Percentiles rank a stretch among this genome's conserved stretches.
These are phyloP conservation scores for Gossypium thurberi DNA, from an alignment of 345 rosid species.

Conservation along the genomic window DNA sequence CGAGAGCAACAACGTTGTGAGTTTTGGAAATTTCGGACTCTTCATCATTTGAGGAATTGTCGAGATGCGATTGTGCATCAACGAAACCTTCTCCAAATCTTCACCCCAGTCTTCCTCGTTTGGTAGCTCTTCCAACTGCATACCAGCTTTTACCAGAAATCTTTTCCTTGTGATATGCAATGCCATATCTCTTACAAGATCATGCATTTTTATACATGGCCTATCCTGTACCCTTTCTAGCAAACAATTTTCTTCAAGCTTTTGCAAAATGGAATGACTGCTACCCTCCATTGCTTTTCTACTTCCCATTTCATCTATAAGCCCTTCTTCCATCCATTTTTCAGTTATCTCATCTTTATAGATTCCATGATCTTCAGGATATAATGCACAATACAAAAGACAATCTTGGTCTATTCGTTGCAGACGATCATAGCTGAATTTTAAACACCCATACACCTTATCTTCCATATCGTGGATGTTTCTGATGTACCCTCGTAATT, in stretches of 20 bases:
- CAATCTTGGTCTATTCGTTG: not conserved
- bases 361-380: too few species aligned
- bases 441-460: not conserved
- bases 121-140: not conserved
- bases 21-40: too few species aligned
- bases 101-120: not conserved
- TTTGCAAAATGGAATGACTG: slow-evolving; percentile 13
- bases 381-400: slow-evolving; percentile 18
- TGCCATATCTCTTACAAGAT: not conserved
- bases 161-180: too few species aligned
- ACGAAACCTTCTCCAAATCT: too few species aligned
- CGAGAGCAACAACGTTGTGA: too few species aligned
- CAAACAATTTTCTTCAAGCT: slow-evolving; percentile 16
- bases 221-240: not conserved
- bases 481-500: too few species aligned
- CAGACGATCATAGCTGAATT: slow-evolving; percentile 15
- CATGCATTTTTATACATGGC: slow-evolving; percentile 19
- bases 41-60: too few species aligned
- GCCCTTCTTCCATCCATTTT: too few species aligned
- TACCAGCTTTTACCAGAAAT: too few species aligned
- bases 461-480: not conserved
- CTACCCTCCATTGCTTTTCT: not conserved
- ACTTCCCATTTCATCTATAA: slow-evolving; percentile 6
- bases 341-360: too few species aligned
- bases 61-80: too few species aligned